Base-by-base conservation (phyloP, 202 grass and related monocot species). In the Cymbopogon flexuosus region DNA sequence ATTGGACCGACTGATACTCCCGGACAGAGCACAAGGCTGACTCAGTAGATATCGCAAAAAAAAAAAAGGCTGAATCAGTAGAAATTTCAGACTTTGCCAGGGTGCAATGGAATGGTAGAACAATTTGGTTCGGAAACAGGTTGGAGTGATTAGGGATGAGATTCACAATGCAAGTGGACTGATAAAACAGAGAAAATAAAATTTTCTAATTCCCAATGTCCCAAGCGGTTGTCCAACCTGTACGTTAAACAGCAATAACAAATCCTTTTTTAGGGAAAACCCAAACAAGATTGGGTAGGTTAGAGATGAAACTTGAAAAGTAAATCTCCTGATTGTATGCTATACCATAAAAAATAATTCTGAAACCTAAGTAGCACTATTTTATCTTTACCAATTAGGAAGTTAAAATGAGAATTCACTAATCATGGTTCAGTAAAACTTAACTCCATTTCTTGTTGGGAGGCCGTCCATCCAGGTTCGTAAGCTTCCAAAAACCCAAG, bases 401-500 rank as follows among this genome's bases (percentile, higher is more conserved):
- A 18, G 15, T 21, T 57, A 83, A 51, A 72, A 72, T 10, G 11
- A 73, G 22, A 85, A 57, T n/a, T 33, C 59, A 36, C 1, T 58
- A 35, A 69, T 79, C 27, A 15, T 56, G 85, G 67, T 79, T 85
- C 52, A 82, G 42, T 84, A 89, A 78, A 91, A 78, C 79, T 91
- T 86, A 90, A 93, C 89, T 97, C 91, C 65, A 88, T 70, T 74
- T 97, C 91, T 69, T 97, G 87, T 85, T 91, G 87, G 45, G 83
- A 90, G 51, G 87, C 86, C 22, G 90, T 86, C 94, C 94, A 97
- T 49, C 93, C 94, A 67, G 87, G 94, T 52, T 97, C 94, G 41
- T 91, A 97, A 85, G 94, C 83, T 90, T 97, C 91, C 58, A 97
- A 81, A 90, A 97, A 90, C 36, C 87, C 83, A 22, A 97, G 84